phyloP scores from a whole-genome alignment of 768 basidiomycete species.

The Boletus sensibilis region DNA sequence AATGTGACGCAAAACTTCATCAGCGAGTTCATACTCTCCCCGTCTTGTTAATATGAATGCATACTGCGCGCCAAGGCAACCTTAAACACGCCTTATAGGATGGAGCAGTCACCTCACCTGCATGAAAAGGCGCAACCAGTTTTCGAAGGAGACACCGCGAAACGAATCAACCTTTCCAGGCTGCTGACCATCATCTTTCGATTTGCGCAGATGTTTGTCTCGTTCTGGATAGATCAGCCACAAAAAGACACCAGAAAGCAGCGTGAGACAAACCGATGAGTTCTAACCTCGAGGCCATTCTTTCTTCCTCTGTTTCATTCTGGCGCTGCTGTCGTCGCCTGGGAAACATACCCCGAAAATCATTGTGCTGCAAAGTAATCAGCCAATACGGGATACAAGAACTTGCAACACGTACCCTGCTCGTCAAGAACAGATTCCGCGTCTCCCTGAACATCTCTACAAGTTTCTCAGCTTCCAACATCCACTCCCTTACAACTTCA shows the following conservation, averaged over 20 bases:
- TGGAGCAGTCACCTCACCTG: constrained; percentile 49
- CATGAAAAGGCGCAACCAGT: constrained; percentile 84
- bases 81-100: constrained; percentile 1
- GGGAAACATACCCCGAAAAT: constrained; percentile 23
- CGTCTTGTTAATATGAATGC: constrained; percentile 64
- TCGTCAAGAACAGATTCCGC: constrained; percentile 75
- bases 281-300: constrained; percentile 67
- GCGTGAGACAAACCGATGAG: constrained; percentile 43
- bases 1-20: constrained; percentile 76
- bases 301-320: constrained; percentile 16
- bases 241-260: background rate
- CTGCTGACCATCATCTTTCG: constrained; percentile 41
- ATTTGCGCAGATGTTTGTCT: constrained; percentile 46
- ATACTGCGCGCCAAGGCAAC: constrained; percentile 47
- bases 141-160: constrained; percentile 76
- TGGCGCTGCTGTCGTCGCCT: constrained; percentile 15
- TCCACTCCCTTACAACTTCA: constrained; percentile 67
- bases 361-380: constrained; percentile 14
- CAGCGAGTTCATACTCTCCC: constrained; percentile 62
- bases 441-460: constrained; percentile 91
- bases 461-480: constrained; percentile 79
- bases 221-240: constrained; percentile 9
- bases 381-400: background rate
- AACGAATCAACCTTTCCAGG: constrained; percentile 58
- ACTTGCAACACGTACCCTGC: constrained; percentile 55